Percentiles rank a stretch among this genome's conserved stretches.
phyloP scores from a whole-genome alignment of 306 rosid genomes.

The Castanea mollissima region DNA sequence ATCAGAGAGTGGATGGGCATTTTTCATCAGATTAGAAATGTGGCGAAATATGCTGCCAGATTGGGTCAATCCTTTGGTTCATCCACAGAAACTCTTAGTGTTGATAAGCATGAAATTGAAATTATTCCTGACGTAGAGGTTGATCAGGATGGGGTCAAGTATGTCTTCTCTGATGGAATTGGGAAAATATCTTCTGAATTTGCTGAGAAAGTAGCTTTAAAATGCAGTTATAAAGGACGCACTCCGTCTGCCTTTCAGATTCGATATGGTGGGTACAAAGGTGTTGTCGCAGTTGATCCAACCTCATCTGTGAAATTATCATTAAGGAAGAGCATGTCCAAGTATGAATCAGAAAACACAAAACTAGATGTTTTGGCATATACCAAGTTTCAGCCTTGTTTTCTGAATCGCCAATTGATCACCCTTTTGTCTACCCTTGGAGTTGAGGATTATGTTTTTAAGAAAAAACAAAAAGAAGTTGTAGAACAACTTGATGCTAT shows the following conservation, averaged over 20 bases:
- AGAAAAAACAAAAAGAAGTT: slow-evolving; percentile 60
- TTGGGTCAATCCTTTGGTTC: slow-evolving; percentile 89
- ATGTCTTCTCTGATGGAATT: slow-evolving; percentile 84
- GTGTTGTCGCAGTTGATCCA: slow-evolving; percentile 89
- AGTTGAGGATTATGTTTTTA: slow-evolving; percentile 51
- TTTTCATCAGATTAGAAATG: slow-evolving; percentile 63
- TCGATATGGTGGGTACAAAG: slow-evolving; percentile 86
- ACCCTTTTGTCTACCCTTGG: slow-evolving; percentile 79
- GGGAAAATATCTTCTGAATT: slow-evolving; percentile 76
- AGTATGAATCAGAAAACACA: slow-evolving; percentile 55
- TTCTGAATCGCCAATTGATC: slow-evolving; percentile 75
- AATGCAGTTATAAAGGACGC: slow-evolving; percentile 45
- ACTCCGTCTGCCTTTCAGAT: slow-evolving; percentile 85
- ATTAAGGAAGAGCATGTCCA: slow-evolving; percentile 72
- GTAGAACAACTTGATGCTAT: slow-evolving; percentile 57
- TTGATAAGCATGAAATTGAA: slow-evolving; percentile 45
- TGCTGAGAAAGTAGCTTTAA: slow-evolving; percentile 61
- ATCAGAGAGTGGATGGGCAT: slow-evolving; percentile 77
- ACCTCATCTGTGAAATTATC: slow-evolving; percentile 60
- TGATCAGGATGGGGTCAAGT: slow-evolving; percentile 3
- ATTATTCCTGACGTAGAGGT: slow-evolving; percentile 50
- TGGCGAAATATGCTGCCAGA: slow-evolving; percentile 93
- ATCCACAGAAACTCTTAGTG: slow-evolving; percentile 74
- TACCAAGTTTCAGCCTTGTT: slow-evolving; percentile 73
- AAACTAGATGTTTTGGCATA: slow-evolving; percentile 70